Evolutionary conservation across 805 yeast species (phyloP).

Genomic region (Candida krabiensis): DNA sequence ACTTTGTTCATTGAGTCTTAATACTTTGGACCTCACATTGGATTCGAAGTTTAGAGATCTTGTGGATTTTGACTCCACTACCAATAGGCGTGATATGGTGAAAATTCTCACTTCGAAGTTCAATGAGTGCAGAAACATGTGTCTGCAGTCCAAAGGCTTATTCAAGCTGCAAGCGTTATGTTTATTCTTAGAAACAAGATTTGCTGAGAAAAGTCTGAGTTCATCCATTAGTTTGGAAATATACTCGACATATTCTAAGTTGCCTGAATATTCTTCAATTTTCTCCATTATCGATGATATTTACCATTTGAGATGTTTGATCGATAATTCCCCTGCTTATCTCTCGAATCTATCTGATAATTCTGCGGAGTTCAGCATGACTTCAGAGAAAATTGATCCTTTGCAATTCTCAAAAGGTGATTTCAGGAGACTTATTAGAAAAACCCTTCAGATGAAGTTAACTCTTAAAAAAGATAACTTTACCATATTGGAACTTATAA

Average conservation of each 20-base stretch:
- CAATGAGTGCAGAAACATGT: conserved; percentile 7
- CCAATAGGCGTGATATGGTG: conserved; percentile 3
- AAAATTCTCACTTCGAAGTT: conserved; percentile 4
- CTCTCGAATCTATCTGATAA: conserved; percentile 3
- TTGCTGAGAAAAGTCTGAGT: conserved; percentile 5
- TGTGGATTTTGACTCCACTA: conserved; percentile 1
- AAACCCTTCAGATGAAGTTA: conserved; percentile 5
- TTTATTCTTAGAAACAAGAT: conserved; percentile 11
- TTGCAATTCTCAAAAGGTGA: conserved; percentile 1
- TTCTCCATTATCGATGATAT: conserved; percentile 11
- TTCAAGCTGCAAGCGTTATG: conserved; percentile 19
- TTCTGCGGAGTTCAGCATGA: background rate
- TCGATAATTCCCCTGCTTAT: conserved; percentile 13
- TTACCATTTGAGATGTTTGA: conserved; percentile 17
- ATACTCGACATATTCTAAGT: conserved; percentile 6
- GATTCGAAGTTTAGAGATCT: conserved; percentile 1
- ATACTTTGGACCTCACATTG: conserved; percentile 7
- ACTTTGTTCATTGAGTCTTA: conserved; percentile 10
- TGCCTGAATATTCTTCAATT: conserved; percentile 2
- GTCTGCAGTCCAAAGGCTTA: conserved; percentile 12
- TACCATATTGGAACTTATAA: conserved; percentile 5
- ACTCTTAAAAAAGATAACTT: conserved; percentile 11
- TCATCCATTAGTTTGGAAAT: conserved; percentile 11
- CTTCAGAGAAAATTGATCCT: background rate
- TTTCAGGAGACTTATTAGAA: conserved; percentile 7